Base-by-base conservation (phyloP, 768 basidiomycete genomes). In the Boletus patriciae region DNA sequence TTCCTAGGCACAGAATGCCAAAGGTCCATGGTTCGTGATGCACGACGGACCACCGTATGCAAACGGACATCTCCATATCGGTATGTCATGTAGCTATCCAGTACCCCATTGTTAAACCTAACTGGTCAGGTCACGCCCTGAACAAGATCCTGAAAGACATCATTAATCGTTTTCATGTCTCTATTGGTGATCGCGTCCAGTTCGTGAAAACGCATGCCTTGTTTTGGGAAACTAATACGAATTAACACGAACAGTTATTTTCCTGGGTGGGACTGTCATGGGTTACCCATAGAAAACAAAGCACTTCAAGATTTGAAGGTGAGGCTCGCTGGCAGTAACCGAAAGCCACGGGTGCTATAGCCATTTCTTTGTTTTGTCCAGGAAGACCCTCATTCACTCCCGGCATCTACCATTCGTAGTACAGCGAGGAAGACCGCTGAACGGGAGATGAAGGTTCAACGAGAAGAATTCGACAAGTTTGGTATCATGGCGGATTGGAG, bases 1-100 rank as follows among this genome's bases (percentile, higher is more conserved):
- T 27, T 49, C 25, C 18, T 66, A 95, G 92, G 81, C 78, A 74
- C 75, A 84, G 58, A 84, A 90, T 64, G 82, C 77, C 13, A 75
- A 80, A 34, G 82, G 90, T 3, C 83, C 85, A 1, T 67, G 85
- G 31, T 98, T 94, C 65, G 87, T 97, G 13, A 77, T 95, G 50
- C 94, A 96, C 62, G 96, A 99, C 70, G 97, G 96, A 0, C 96
- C 96, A 33, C 97, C 97, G 0, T 98, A 98, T 66, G 96, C 96
- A 2, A 99, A 99, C 68, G 97, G 97, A 0, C 83, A 92, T 69
- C 76, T 99, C 41, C 96, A 99, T 69, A 94, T 95, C 79, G 96
- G 95, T 96, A 61, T 58, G 75, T 46, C 29, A 38, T 19, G 27
- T 44, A 3, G 12, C 34, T 33, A 21, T 29, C 27, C 31, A 16